These are phyloP conservation scores for Chaetomium fimeti DNA, from an alignment of 495 filamentous ascomycete genomes.

Conservation along the genomic window DNA sequence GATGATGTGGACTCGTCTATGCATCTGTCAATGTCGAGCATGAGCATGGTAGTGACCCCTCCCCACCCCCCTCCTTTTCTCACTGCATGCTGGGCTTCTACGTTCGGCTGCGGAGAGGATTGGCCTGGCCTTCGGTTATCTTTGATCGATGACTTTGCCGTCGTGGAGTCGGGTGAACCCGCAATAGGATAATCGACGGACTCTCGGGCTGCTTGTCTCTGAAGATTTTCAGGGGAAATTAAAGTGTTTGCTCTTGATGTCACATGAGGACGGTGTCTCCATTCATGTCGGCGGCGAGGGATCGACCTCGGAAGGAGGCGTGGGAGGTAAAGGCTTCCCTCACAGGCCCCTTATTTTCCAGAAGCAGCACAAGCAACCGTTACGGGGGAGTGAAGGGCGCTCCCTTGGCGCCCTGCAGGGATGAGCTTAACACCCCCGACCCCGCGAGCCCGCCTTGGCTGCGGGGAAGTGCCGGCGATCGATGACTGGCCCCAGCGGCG, in stretches of 20 bases:
- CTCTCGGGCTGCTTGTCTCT: not conserved
- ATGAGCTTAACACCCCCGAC: not conserved
- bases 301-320: not conserved
- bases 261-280: no score
- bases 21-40: constrained; percentile 11
- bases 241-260: no score
- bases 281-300: no score
- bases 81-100: constrained; percentile 43
- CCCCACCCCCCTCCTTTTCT: constrained; percentile 41
- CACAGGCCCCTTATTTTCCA: not conserved
- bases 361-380: not conserved
- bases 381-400: no score
- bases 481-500: constrained; percentile 11
- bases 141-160: not conserved
- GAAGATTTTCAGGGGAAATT: not conserved
- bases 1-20: not conserved
- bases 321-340: not conserved
- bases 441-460: constrained; percentile 4
- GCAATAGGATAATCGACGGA: no score
- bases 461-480: constrained; percentile 8
- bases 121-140: not conserved
- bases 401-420: not conserved
- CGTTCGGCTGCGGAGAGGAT: constrained; percentile 46
- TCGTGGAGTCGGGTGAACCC: no score
- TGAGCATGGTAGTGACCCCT: constrained; percentile 9